A percentile compares a stretch with the other conserved stretches of the same genome.
Conservation (phyloP, 345 rosid species). For the Theobroma cacao region DNA sequence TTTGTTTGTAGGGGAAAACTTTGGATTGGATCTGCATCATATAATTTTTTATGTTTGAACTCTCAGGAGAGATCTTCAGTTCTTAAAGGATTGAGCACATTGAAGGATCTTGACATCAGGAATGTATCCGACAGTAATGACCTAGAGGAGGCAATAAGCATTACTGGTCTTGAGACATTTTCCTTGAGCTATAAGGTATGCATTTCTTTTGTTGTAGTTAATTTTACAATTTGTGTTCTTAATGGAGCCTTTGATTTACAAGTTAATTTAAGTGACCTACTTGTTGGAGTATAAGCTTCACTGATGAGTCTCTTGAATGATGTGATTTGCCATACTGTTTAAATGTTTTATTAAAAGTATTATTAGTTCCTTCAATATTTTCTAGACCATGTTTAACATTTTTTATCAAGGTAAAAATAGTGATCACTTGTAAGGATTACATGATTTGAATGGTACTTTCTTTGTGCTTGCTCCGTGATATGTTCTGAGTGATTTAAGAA, state of each 20-base stretch:
- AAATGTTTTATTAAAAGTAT: neutral
- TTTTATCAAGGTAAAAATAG: neutral
- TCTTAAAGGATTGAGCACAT: constrained; percentile 68
- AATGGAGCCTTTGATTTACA: neutral
- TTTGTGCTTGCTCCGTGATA: too few species aligned
- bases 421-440: neutral
- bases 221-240: neutral
- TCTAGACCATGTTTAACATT: neutral
- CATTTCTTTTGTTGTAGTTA: constrained; percentile 7
- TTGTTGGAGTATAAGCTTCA: neutral
- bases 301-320: neutral
- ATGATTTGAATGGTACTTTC: neutral
- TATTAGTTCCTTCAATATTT: neutral
- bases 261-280: neutral
- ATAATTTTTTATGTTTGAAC: constrained; percentile 22
- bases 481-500: too few species aligned
- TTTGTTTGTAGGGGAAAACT: neutral
- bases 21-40: neutral
- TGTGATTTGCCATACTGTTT: neutral
- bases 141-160: constrained; percentile 65
- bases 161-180: constrained; percentile 95
- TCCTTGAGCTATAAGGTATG: constrained; percentile 93
- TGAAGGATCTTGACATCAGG: constrained; percentile 46
- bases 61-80: constrained; percentile 83
- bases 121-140: constrained; percentile 41